A percentile compares a stretch with the other conserved stretches of the same genome.
Conservation (phyloP, 441 rosid genomes). For the Gossypium schwendimanii region DNA sequence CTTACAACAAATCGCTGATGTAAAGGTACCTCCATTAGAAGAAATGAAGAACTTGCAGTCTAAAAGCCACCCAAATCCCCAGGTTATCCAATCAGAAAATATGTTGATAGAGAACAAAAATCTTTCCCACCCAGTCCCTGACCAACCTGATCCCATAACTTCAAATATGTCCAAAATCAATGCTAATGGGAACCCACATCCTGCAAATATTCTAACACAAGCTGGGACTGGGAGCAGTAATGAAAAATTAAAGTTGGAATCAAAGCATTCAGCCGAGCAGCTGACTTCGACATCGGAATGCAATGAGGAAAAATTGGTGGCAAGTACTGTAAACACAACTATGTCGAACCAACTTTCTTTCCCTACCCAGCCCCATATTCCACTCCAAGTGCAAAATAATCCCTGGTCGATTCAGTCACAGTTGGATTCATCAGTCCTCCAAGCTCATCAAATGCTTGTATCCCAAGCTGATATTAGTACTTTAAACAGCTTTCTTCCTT, state of each 20-base stretch:
- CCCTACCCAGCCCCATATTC: constrained; percentile 35
- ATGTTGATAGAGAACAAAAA: constrained; percentile 26
- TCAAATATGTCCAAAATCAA: constrained; percentile 35
- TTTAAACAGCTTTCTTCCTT: constrained; percentile 39
- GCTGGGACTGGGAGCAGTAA: constrained; percentile 25
- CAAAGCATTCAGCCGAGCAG: constrained; percentile 42
- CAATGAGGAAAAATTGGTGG: constrained; percentile 30
- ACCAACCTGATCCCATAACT: constrained; percentile 21
- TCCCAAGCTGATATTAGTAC: constrained; percentile 38
- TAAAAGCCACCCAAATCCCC: constrained; percentile 33
- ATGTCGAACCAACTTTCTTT: constrained; percentile 18
- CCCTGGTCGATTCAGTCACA: constrained; percentile 38
- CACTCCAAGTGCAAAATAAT: constrained; percentile 24
- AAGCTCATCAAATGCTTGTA: constrained; percentile 35
- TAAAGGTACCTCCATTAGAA: constrained; percentile 33
- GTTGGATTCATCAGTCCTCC: constrained; percentile 29
- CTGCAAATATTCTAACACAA: constrained; percentile 26
- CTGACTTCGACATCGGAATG: constrained; percentile 30
- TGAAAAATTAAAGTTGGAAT: constrained; percentile 35
- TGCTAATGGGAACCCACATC: constrained; percentile 27
- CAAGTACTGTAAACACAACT: constrained; percentile 21
- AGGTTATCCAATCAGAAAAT: constrained; percentile 34
- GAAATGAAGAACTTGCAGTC: constrained; percentile 40
- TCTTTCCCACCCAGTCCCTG: constrained; percentile 27
- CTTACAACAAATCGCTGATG: constrained; percentile 36